phyloP scores from a whole-genome alignment of 305 asterid species.

The Fraxinus velutina region DNA sequence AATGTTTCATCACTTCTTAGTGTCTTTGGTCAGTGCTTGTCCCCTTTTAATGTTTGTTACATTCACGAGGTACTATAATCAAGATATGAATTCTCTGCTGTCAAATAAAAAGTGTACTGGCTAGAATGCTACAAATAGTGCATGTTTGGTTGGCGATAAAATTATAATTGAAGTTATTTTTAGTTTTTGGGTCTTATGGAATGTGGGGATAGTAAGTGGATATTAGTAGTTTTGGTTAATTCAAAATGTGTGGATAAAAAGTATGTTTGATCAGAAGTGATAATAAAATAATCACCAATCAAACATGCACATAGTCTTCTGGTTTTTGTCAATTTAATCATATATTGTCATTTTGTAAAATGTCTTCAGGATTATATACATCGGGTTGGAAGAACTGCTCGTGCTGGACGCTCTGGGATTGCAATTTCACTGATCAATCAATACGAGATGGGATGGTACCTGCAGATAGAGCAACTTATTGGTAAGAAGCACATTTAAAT shows the following conservation, averaged over 20 bases:
- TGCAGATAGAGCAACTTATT: conserved; percentile 75
- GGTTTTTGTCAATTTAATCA: not conserved
- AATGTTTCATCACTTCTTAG: not conserved
- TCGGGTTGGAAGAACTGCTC: conserved; percentile 95
- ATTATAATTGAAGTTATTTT: not conserved
- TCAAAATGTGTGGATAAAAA: not conserved
- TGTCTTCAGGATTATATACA: conserved; percentile 79
- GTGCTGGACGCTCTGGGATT: conserved; percentile 91
- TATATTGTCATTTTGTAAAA: conserved; percentile 9
- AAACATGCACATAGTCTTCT: not conserved
- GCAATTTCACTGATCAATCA: conserved; percentile 80
- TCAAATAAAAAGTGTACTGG: not conserved
- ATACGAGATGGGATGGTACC: conserved; percentile 81
- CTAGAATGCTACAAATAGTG: not conserved
- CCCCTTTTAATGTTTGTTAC: not conserved
- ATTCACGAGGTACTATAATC: not conserved
- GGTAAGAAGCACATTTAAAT: conserved; percentile 38
- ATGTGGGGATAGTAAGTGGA: not conserved
- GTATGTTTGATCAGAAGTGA: not conserved
- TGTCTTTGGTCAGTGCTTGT: not conserved
- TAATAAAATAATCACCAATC: not conserved
- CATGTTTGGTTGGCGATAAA: not conserved
- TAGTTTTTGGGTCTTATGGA: not conserved
- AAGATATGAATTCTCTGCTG: not conserved
- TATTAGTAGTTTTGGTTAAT: not conserved